phyloP scores from a whole-genome alignment of 176 grass and related monocot species.

The Puccinellia tenuiflora region DNA sequence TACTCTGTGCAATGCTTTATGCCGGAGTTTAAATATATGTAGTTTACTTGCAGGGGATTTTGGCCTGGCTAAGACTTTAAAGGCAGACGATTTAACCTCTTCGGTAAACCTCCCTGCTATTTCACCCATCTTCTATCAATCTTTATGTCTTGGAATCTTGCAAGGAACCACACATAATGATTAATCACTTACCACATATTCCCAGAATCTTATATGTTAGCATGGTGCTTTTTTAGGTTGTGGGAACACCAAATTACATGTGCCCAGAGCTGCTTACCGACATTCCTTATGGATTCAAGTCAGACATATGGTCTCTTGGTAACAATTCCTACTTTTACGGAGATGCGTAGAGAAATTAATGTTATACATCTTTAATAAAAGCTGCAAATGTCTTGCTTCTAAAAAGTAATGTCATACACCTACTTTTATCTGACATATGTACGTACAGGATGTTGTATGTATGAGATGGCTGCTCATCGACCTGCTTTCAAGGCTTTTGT shows the following conservation, averaged over 20 bases:
- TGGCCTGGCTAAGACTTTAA: slow-evolving; percentile 96
- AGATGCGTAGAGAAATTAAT: slow-evolving; percentile 7
- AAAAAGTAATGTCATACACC: not conserved
- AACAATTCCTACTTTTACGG: slow-evolving; percentile 22
- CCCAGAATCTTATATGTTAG: slow-evolving; percentile 18
- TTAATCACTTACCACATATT: not conserved
- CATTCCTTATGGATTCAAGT: slow-evolving; percentile 99
- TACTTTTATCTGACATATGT: slow-evolving; percentile 22
- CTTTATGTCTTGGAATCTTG: slow-evolving; percentile 4
- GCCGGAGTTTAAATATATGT: slow-evolving; percentile 28
- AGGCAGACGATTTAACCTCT: slow-evolving; percentile 92
- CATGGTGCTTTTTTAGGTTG: slow-evolving; percentile 54
- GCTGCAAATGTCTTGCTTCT: not conserved
- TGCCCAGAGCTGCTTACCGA: slow-evolving; percentile 95
- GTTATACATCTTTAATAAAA: not conserved
- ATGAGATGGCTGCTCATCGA: slow-evolving; percentile 97
- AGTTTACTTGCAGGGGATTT: slow-evolving; percentile 79
- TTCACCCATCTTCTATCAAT: not conserved
- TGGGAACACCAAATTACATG: slow-evolving; percentile 99
- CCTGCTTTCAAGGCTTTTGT: slow-evolving; percentile 99
- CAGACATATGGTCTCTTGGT: slow-evolving; percentile 99
- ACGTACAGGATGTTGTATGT: slow-evolving; percentile 83
- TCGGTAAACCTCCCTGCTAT: slow-evolving; percentile 51
- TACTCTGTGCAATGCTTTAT: not conserved
- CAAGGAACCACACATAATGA: not conserved